phyloP scores from a whole-genome alignment of 768 basidiomycete genomes.

The Suillus weaverae region DNA sequence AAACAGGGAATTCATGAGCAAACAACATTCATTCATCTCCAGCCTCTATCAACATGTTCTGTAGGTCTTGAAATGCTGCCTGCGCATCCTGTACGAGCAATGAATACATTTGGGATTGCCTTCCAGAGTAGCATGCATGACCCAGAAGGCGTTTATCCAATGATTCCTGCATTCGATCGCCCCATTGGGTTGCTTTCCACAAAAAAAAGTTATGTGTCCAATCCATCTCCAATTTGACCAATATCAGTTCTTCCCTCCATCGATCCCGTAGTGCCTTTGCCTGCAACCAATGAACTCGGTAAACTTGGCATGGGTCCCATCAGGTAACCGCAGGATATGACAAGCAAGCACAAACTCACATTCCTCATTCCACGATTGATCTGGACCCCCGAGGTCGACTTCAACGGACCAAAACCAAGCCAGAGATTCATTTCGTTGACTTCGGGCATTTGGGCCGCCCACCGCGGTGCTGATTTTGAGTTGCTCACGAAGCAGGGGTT shows the following conservation, averaged over 20 bases:
- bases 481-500: no score
- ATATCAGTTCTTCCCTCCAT: constrained; percentile 8
- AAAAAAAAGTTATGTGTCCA: not conserved
- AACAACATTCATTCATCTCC: not conserved
- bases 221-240: not conserved
- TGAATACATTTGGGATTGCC: not conserved
- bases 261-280: constrained; percentile 7
- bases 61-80: not conserved
- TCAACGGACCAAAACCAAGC: no score
- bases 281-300: constrained; percentile 9
- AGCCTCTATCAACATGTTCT: not conserved
- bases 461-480: no score
- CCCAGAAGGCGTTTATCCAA: not conserved
- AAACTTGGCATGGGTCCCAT: constrained; percentile 1
- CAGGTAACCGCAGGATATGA: no score
- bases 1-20: no score
- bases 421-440: no score
- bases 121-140: not conserved
- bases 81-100: not conserved
- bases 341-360: no score
- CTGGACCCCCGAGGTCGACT: no score
- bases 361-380: no score
- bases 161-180: not conserved
- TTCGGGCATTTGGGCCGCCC: no score
- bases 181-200: not conserved